phyloP scores from a whole-genome alignment of 2,329 filamentous ascomycete genomes.

The Apiospora aurea region DNA sequence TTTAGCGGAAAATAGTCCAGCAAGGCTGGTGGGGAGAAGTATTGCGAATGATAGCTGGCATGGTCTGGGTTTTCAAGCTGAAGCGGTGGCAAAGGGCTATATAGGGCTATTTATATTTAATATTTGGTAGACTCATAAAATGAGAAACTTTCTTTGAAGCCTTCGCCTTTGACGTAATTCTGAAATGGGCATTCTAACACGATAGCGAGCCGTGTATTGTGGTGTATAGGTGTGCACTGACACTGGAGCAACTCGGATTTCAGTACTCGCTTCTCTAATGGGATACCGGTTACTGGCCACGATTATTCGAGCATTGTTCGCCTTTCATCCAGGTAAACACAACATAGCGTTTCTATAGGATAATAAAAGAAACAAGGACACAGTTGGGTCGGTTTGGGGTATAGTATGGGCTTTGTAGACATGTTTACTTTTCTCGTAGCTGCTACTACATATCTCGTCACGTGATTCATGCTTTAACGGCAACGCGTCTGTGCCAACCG shows the following conservation, averaged over 20 bases:
- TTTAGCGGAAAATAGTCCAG: neutral
- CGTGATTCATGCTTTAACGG: conserved; percentile 10
- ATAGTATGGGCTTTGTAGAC: neutral
- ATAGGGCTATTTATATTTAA: neutral
- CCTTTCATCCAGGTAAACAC: neutral
- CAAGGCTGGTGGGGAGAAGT: neutral
- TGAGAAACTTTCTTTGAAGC: neutral
- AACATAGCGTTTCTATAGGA: neutral
- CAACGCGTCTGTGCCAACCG: conserved; percentile 13
- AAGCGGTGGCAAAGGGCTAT: neutral
- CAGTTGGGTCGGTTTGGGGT: neutral
- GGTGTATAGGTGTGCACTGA: too few relatives aligned
- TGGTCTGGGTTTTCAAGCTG: neutral
- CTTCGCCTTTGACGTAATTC: neutral
- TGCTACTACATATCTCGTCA: conserved; percentile 3
- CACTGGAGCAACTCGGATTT: neutral
- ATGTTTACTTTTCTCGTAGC: neutral
- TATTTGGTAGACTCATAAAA: neutral
- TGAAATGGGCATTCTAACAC: too few relatives aligned
- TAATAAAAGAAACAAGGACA: neutral
- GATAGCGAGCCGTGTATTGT: neutral
- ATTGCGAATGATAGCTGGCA: neutral
- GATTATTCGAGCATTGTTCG: neutral
- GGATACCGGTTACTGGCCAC: neutral
- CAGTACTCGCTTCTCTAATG: neutral